These are phyloP conservation scores for Boeremia exigua DNA, from an alignment of 2,329 filamentous ascomycete genomes.

Conservation along the genomic window DNA sequence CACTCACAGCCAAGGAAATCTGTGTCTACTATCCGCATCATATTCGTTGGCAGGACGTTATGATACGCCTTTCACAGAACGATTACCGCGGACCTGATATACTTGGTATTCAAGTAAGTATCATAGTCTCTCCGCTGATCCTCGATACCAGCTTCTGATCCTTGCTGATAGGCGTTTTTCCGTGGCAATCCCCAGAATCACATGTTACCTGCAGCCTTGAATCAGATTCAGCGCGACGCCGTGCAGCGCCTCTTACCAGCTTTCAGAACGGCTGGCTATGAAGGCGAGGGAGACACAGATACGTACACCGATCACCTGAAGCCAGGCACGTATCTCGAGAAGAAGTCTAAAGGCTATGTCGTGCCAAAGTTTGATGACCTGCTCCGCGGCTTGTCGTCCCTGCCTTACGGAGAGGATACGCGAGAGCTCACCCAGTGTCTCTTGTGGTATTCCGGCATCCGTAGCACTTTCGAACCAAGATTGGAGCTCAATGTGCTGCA, in stretches of 20 bases:
- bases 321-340: slow-evolving; percentile 10
- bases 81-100: slow-evolving; percentile 29
- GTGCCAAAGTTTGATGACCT: slow-evolving; percentile 33
- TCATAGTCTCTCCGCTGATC: not conserved
- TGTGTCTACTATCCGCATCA: slow-evolving; percentile 39
- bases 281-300: slow-evolving; percentile 21
- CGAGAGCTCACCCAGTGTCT: not conserved
- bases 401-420: not conserved
- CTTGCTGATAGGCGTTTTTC: slow-evolving; percentile 9
- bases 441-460: not conserved
- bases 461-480: slow-evolving; percentile 23
- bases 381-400: slow-evolving; percentile 21
- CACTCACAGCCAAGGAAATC: slow-evolving; percentile 35
- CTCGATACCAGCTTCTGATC: not conserved
- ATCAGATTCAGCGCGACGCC: slow-evolving; percentile 21
- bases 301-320: slow-evolving; percentile 20
- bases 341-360: slow-evolving; percentile 4
- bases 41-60: slow-evolving; percentile 29
- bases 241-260: slow-evolving; percentile 13
- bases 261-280: slow-evolving; percentile 18
- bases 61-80: slow-evolving; percentile 32
- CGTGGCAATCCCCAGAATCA: slow-evolving; percentile 12
- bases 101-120: slow-evolving; percentile 26
- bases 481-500: slow-evolving; percentile 37
- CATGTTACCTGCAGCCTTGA: slow-evolving; percentile 15